Evolutionary conservation across 768 basidiomycete genomes (phyloP).

Genomic region (Naganishia friedmannii): DNA sequence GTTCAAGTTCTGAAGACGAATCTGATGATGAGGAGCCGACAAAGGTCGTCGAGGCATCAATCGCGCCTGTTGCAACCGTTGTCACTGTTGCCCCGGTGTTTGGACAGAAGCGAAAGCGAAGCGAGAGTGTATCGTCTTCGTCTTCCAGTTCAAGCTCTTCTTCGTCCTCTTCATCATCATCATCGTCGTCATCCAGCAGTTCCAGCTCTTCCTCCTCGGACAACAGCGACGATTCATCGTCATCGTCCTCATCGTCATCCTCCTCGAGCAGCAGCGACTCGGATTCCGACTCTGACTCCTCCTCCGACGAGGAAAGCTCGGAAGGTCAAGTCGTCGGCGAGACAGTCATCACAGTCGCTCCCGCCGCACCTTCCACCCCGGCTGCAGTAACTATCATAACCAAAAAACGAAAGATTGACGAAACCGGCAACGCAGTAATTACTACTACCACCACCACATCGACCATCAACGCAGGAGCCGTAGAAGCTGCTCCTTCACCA

Average conservation of each 20-base stretch:
- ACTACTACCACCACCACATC: conserved; percentile 43
- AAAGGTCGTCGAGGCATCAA: background rate
- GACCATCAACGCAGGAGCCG: conserved; percentile 31
- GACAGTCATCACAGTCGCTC: conserved; percentile 17
- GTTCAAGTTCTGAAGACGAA: conserved; percentile 24
- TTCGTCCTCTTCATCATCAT: conserved; percentile 13
- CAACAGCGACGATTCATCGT: conserved; percentile 7
- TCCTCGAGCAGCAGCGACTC: conserved; percentile 25
- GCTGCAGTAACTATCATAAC: conserved; percentile 36
- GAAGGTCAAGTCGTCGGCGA: conserved; percentile 8
- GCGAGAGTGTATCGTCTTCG: conserved; percentile 30
- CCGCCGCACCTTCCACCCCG: conserved; percentile 32
- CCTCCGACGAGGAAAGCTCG: background rate
- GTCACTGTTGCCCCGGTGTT: conserved; percentile 9
- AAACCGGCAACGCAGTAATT: conserved; percentile 33
- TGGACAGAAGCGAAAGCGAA: conserved; percentile 32
- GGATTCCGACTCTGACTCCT: conserved; percentile 30
- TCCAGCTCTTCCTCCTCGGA: conserved; percentile 17
- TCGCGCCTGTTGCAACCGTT: conserved; percentile 1
- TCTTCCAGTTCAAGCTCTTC: conserved; percentile 11
- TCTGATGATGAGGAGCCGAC: conserved; percentile 24
- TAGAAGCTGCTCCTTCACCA: conserved; percentile 35
- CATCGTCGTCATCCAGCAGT: conserved; percentile 19
- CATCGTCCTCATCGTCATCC: conserved; percentile 22
- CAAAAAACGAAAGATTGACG: conserved; percentile 46